These are phyloP conservation scores for Cercospora citrullina DNA, from an alignment of 2,329 filamentous ascomycete genomes.

Conservation along the genomic window DNA sequence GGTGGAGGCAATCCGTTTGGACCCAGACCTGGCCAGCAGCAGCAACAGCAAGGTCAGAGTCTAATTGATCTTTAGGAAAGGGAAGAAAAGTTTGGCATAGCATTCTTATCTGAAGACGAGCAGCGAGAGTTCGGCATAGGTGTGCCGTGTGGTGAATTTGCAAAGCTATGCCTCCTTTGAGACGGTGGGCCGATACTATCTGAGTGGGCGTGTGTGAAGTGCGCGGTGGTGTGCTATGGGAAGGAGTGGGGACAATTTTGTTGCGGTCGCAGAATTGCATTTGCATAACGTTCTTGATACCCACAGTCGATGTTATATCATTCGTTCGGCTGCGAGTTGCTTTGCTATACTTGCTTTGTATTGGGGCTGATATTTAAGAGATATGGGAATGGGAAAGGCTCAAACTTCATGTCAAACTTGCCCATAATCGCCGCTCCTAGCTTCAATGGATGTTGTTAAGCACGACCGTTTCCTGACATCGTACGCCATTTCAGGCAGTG, in stretches of 20 bases:
- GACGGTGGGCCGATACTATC: neutral
- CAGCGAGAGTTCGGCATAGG: neutral
- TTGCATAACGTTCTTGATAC: conserved; percentile 17
- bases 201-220: neutral
- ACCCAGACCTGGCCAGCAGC: conserved; percentile 47
- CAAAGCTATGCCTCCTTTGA: neutral
- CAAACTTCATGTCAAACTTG: no score
- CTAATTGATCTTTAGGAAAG: conserved; percentile 57
- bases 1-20: conserved; percentile 59
- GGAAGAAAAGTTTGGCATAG: neutral
- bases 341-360: neutral
- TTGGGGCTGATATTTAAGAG: neutral
- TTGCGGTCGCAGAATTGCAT: neutral
- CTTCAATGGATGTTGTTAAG: no score
- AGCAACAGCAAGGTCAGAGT: conserved; percentile 50
- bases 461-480: no score
- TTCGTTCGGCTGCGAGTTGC: conserved; percentile 11
- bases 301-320: conserved; percentile 12
- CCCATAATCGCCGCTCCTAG: no score
- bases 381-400: neutral
- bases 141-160: neutral
- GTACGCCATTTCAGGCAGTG: no score
- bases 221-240: neutral
- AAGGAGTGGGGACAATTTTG: neutral
- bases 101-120: neutral